Percentiles rank a stretch among this genome's conserved stretches.
Evolutionary conservation across 192 early-diverging fungal genomes (phyloP).

Genomic region (Nowakowskiella sp.): DNA sequence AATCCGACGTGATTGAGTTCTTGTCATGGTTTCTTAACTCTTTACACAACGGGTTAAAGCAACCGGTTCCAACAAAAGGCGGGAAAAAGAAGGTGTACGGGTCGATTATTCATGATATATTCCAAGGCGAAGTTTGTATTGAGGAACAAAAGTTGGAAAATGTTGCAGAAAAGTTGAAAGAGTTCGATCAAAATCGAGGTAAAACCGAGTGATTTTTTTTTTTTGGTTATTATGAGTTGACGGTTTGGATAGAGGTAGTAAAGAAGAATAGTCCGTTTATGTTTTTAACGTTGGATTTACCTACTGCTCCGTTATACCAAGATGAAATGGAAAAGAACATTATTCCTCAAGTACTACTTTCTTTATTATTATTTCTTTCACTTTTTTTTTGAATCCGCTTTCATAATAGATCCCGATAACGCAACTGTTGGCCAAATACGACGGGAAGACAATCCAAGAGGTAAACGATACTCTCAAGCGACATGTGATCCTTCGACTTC

Average conservation of each 20-base stretch:
- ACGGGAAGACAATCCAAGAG: conserved; percentile 60
- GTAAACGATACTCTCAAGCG: conserved; percentile 48
- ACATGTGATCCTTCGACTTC: conserved; percentile 67
- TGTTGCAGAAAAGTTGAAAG: conserved; percentile 14
- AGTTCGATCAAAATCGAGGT: not conserved
- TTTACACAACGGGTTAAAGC: conserved; percentile 75
- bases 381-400: conserved; percentile 3
- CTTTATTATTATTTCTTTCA: conserved; percentile 2
- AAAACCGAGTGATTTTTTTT: conserved; percentile 11
- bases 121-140: conserved; percentile 78
- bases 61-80: no score
- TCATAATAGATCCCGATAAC: conserved; percentile 55
- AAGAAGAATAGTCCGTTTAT: conserved; percentile 63
- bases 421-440: conserved; percentile 74
- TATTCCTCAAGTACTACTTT: conserved; percentile 69
- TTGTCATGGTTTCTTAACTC: conserved; percentile 88
- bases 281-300: conserved; percentile 81
- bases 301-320: conserved; percentile 82
- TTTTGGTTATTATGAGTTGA: conserved; percentile 3
- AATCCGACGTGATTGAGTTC: conserved; percentile 81
- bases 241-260: conserved; percentile 41
- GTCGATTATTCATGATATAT: conserved; percentile 63
- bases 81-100: conserved; percentile 63
- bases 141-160: conserved; percentile 55
- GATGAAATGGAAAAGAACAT: conserved; percentile 77